A percentile compares a stretch with the other conserved stretches of the same genome.
phyloP scores from a whole-genome alignment of 768 basidiomycete species.

The Leccinum arenicola region DNA sequence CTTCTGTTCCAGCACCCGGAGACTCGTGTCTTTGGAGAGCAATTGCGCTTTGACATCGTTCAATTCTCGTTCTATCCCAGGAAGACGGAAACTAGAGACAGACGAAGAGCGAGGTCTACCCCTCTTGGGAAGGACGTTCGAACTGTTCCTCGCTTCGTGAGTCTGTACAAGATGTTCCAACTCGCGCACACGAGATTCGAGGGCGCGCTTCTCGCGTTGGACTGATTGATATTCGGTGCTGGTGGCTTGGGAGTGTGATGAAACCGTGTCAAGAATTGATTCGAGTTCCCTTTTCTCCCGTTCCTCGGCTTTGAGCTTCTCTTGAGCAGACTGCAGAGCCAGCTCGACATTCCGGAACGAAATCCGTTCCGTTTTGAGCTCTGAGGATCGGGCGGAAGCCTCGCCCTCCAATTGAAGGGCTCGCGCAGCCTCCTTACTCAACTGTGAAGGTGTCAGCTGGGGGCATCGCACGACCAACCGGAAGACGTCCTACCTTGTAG shows the following conservation, averaged over 20 bases:
- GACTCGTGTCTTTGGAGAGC: slow-evolving; percentile 42
- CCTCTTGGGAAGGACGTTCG: slow-evolving; percentile 32
- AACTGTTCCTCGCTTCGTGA: slow-evolving; percentile 33
- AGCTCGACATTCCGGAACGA: slow-evolving; percentile 50
- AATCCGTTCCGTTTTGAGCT: slow-evolving; percentile 54
- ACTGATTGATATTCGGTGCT: slow-evolving; percentile 42
- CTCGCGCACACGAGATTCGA: slow-evolving; percentile 59
- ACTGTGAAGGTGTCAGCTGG: slow-evolving; percentile 34
- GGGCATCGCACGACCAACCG: not conserved
- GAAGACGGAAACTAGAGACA: slow-evolving; percentile 47
- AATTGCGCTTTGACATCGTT: slow-evolving; percentile 43
- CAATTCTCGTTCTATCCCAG: slow-evolving; percentile 56
- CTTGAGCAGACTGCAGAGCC: slow-evolving; percentile 46
- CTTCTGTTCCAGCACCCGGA: slow-evolving; percentile 45
- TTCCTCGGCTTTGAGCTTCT: slow-evolving; percentile 50
- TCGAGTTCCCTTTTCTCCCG: slow-evolving; percentile 53
- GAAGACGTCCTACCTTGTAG: slow-evolving; percentile 31
- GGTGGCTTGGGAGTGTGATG: slow-evolving; percentile 49
- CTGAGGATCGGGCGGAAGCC: slow-evolving; percentile 47
- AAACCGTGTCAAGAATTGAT: slow-evolving; percentile 51
- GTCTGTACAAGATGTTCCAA: slow-evolving; percentile 44
- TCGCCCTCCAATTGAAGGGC: slow-evolving; percentile 53
- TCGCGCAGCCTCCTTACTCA: slow-evolving; percentile 55
- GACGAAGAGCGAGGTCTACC: slow-evolving; percentile 59
- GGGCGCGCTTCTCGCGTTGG: slow-evolving; percentile 53